Percentiles rank a stretch among this genome's conserved stretches.
Evolutionary conservation across 192 early-diverging fungal species (phyloP).

Genomic region (Jimgerdemannia lactiflua): DNA sequence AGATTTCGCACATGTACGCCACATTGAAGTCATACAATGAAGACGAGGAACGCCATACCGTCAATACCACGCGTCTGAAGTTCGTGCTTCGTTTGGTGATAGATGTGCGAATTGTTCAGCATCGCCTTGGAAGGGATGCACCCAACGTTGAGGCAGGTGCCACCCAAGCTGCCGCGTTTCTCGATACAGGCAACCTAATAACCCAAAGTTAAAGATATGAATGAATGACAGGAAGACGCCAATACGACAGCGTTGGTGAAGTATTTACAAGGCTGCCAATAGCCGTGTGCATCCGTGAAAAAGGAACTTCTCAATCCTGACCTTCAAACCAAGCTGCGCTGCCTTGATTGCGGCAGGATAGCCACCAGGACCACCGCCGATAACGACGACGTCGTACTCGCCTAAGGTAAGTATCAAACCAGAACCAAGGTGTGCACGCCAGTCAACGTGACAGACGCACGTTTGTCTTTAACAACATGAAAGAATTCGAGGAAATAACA

Average conservation of each 20-base stretch:
- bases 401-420: slow-evolving; percentile 6
- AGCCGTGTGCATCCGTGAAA: too few relatives aligned
- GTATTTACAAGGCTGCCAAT: too few relatives aligned
- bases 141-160: slow-evolving; percentile 98
- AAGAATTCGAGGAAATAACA: too few relatives aligned
- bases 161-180: slow-evolving; percentile 92
- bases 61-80: slow-evolving; percentile 94
- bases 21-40: too few relatives aligned
- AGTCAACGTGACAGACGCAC: too few relatives aligned
- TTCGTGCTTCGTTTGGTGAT: slow-evolving; percentile 90
- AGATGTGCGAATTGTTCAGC: slow-evolving; percentile 98
- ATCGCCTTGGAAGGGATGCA: slow-evolving; percentile 99
- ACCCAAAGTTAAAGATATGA: background rate
- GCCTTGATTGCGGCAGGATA: slow-evolving; percentile 99
- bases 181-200: slow-evolving; percentile 92
- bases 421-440: background rate
- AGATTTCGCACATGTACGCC: too few relatives aligned
- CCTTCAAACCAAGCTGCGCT: slow-evolving; percentile 97
- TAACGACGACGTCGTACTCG: slow-evolving; percentile 81
- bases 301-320: slow-evolving; percentile 18
- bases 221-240: too few relatives aligned
- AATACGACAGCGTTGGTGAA: too few relatives aligned
- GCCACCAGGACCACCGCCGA: slow-evolving; percentile 97
- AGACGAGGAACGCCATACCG: slow-evolving; percentile 30
- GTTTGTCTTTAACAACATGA: too few relatives aligned